Evolutionary conservation across 176 grass and related monocot genomes (phyloP).

Genomic region (Bromus sterilis): DNA sequence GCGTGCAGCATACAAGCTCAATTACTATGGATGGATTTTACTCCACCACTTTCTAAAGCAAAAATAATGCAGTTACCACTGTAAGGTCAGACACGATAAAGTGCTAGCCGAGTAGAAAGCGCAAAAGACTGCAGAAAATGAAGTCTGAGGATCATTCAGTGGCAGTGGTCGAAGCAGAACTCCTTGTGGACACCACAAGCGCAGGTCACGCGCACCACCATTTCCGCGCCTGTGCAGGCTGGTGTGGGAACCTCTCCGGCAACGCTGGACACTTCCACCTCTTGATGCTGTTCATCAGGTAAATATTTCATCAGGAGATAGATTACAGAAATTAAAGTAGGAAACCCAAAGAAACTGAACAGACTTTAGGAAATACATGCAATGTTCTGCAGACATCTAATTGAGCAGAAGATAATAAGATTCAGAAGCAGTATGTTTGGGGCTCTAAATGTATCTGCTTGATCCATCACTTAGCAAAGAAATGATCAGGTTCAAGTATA

Average conservation of each 20-base stretch:
- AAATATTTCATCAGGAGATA: not conserved
- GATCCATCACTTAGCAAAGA: not conserved
- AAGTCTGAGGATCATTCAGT: not conserved
- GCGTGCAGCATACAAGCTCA: too few species aligned
- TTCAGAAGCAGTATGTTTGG: not conserved
- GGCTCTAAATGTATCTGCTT: not conserved
- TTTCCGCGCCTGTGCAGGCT: not conserved
- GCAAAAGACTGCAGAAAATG: not conserved
- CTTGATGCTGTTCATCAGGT: not conserved
- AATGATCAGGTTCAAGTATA: not conserved
- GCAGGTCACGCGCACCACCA: conserved; percentile 1
- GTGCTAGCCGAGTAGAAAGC: not conserved
- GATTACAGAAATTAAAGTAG: not conserved
- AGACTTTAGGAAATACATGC: not conserved
- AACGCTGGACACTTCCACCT: conserved; percentile 9
- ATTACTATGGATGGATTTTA: not conserved
- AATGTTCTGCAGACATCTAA: not conserved
- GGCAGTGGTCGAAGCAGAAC: conserved; percentile 9
- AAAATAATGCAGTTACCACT: not conserved
- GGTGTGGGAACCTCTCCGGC: not conserved
- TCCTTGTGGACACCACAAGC: not conserved
- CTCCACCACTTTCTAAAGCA: not conserved
- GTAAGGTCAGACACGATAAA: not conserved
- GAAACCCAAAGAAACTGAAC: not conserved
- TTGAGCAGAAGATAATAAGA: not conserved